A percentile compares a stretch with the other conserved stretches of the same genome.
Evolutionary conservation across 2,329 filamentous ascomycete genomes (phyloP).

Genomic region (Biscogniauxia marginata): DNA sequence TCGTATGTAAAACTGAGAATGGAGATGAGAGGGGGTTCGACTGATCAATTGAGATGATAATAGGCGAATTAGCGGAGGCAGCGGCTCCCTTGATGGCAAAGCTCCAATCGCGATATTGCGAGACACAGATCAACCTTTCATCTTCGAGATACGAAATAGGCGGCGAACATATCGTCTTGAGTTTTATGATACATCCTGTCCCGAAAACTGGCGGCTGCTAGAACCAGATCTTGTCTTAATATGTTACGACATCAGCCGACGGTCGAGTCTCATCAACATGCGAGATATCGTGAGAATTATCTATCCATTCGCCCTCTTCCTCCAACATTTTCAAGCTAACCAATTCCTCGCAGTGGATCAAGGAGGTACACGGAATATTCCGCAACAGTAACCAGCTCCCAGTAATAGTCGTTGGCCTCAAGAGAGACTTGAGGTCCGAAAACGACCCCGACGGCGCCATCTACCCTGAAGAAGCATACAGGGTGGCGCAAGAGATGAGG

Average conservation of each 20-base stretch:
- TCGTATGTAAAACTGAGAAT: conserved; percentile 45
- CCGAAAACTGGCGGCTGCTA: conserved; percentile 58
- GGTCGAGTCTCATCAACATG: conserved; percentile 57
- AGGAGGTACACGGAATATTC: conserved; percentile 51
- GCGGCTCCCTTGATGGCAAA: conserved; percentile 37
- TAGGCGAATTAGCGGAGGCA: conserved; percentile 53
- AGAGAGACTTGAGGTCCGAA: conserved; percentile 59
- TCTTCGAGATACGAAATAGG: conserved; percentile 52
- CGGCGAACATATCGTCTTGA: conserved; percentile 52
- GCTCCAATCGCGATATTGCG: conserved; percentile 49
- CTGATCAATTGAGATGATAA: conserved; percentile 3
- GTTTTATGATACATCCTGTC: conserved; percentile 59
- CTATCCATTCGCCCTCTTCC: background rate
- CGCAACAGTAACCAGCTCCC: conserved; percentile 48
- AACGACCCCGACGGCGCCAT: conserved; percentile 59
- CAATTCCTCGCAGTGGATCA: conserved; percentile 49
- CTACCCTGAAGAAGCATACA: conserved; percentile 60
- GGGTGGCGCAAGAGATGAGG: conserved; percentile 55
- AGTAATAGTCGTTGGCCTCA: conserved; percentile 57
- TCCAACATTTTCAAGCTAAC: conserved; percentile 1
- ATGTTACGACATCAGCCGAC: conserved; percentile 62
- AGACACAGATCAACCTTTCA: conserved; percentile 60
- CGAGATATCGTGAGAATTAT: conserved; percentile 48
- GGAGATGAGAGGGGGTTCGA: background rate
- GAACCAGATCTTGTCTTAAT: conserved; percentile 57